Evolutionary conservation across 257 asterid species (phyloP).

Genomic region (Plantago elongata): DNA sequence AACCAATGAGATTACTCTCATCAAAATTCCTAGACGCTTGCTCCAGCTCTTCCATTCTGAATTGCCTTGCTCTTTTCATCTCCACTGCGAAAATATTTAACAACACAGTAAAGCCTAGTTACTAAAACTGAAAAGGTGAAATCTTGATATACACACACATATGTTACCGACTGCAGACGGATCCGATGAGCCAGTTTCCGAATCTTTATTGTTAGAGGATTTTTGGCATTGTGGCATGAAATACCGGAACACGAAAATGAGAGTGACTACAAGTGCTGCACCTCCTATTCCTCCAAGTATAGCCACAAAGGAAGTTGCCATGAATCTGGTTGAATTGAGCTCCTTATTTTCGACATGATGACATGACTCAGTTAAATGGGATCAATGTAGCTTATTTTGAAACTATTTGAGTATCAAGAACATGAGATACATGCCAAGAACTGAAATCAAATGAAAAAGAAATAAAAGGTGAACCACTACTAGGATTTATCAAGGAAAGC

Average conservation of each 20-base stretch:
- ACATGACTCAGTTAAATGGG: too few species aligned
- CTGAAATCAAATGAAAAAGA: not conserved
- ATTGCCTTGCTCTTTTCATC: conserved; percentile 46
- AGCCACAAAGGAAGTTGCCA: conserved; percentile 48
- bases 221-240: conserved; percentile 25
- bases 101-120: conserved; percentile 11
- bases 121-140: not conserved
- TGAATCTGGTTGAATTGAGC: conserved; percentile 17
- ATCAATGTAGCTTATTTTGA: conserved; percentile 31
- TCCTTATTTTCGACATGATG: conserved; percentile 13
- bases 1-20: conserved; percentile 60
- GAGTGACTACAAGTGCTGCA: conserved; percentile 29
- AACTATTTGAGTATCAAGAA: not conserved
- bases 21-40: conserved; percentile 53
- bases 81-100: conserved; percentile 27
- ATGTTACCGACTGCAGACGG: conserved; percentile 60
- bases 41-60: conserved; percentile 61
- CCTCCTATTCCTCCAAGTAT: conserved; percentile 51
- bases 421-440: not conserved
- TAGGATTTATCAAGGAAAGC: not conserved
- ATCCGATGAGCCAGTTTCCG: conserved; percentile 65
- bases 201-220: conserved; percentile 37
- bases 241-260: conserved; percentile 30
- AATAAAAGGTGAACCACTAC: not conserved
- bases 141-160: not conserved